Evolutionary conservation across 2,329 filamentous ascomycete genomes (phyloP), one percentile per base, ranked within the genome.

Genomic region (Xylariaceae sp.): DNA sequence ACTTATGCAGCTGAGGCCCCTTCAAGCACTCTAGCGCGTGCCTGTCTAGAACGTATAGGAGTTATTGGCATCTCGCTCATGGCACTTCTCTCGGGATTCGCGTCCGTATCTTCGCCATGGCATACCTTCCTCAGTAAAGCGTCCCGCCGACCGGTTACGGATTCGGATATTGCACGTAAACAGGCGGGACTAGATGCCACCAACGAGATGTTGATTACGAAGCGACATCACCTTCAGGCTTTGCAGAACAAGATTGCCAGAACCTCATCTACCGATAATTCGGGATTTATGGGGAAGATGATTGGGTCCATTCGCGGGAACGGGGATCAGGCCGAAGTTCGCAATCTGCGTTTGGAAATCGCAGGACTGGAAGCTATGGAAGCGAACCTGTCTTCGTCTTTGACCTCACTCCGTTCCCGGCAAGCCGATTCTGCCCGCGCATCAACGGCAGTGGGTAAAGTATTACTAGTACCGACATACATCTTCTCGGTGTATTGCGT

Each of bases 11-110:
- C 48, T 57, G 65, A 41, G 62, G 64, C 38, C 53, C 69, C 15
- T 52, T 61, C 41, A 52, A 64, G 51, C 48, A 60, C 62, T 1
- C 53, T 79, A 37, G 70, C 70, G 13, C 65, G 73, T 33, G 79
- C 73, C 8, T 83, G 78, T 49, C 65, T 84, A 28, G 79, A 83
- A 60, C 66, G 89, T 34, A 81, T 95, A 19, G 89, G 88, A 11
- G 83, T 95, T 31, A 88, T 94, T 48, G 89, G 89, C 3, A 89
- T 93, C 42, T 83, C 85, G 36, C 67, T 93, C 39, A 94, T 95
- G 87, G 89, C 88, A 13, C 74, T 90, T 12, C 70, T 95, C n/a
- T 88, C 88, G 6, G 89, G 89, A 0, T 95, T 94, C 55, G 89
- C 89, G 4, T 87, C 87, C n/a, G 85, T 94, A 26, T 90, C 86